Conservation (phyloP, 306 rosid genomes). For the Erythrophleum fordii region DNA sequence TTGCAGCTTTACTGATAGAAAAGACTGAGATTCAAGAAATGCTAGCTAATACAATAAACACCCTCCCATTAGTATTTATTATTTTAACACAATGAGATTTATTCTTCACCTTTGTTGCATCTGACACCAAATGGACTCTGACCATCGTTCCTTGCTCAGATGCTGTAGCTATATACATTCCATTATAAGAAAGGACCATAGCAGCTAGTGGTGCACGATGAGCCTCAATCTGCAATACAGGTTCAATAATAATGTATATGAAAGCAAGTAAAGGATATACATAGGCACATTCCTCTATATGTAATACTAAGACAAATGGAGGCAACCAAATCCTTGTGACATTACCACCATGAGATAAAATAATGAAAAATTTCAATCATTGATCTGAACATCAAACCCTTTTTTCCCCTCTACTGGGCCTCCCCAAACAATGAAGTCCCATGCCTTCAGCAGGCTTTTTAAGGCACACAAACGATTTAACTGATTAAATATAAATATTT, state of each 20-base stretch:
- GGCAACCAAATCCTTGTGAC: background rate
- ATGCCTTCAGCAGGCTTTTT: slow-evolving; percentile 25
- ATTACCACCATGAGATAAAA: slow-evolving; percentile 21
- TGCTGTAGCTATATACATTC: slow-evolving; percentile 92
- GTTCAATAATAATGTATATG: slow-evolving; percentile 26
- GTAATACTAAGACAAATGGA: background rate
- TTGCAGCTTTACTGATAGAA: slow-evolving; percentile 26
- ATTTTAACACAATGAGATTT: slow-evolving; percentile 24
- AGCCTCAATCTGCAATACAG: slow-evolving; percentile 79
- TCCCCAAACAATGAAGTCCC: slow-evolving; percentile 23
- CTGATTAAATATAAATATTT: background rate
- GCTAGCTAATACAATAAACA: slow-evolving; percentile 29
- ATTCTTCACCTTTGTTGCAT: slow-evolving; percentile 84
- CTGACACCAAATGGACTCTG: slow-evolving; percentile 88
- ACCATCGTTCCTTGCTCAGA: slow-evolving; percentile 96
- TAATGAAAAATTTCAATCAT: slow-evolving; percentile 17
- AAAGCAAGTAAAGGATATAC: slow-evolving; percentile 23
- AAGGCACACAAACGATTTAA: slow-evolving; percentile 35
- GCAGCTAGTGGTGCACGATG: slow-evolving; percentile 86
- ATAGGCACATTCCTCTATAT: background rate
- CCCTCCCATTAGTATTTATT: background rate
- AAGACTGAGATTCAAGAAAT: slow-evolving; percentile 24
- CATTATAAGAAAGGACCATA: slow-evolving; percentile 83
- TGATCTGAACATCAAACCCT: slow-evolving; percentile 13
- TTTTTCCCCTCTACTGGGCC: background rate